phyloP scores from a whole-genome alignment of 2,329 filamentous ascomycete genomes.

The Xylariaceae sp. region DNA sequence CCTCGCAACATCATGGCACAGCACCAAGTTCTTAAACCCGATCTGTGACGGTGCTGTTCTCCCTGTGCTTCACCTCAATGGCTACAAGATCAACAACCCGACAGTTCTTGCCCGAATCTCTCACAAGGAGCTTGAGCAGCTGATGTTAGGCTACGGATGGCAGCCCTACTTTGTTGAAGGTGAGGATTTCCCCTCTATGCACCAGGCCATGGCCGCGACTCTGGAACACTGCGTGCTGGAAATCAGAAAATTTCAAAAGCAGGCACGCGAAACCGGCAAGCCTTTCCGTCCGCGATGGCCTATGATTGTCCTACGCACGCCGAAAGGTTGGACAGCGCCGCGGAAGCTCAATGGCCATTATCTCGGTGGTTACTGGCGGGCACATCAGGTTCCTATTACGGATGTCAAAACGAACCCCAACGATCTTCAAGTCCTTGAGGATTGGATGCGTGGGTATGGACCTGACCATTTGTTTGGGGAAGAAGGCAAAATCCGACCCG shows the following conservation, averaged over 20 bases:
- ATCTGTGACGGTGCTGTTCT: conserved; percentile 74
- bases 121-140: conserved; percentile 65
- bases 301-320: conserved; percentile 72
- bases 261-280: conserved; percentile 66
- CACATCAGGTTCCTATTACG: conserved; percentile 74
- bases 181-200: conserved; percentile 68
- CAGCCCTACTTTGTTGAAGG: conserved; percentile 78
- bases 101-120: conserved; percentile 69
- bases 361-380: conserved; percentile 72
- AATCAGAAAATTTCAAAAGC: conserved; percentile 65
- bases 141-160: conserved; percentile 75
- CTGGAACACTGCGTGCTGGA: conserved; percentile 68
- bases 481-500: conserved; percentile 58
- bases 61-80: conserved; percentile 74
- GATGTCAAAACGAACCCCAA: conserved; percentile 62
- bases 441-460: conserved; percentile 74
- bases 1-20: conserved; percentile 75
- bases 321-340: conserved; percentile 77
- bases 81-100: conserved; percentile 83
- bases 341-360: conserved; percentile 67
- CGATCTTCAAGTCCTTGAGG: conserved; percentile 65
- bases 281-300: conserved; percentile 71
- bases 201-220: conserved; percentile 76
- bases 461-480: conserved; percentile 67
- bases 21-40: conserved; percentile 77